Evolutionary conservation across 1,284 basidiomycete species (phyloP), one percentile per base, ranked within the genome.

Genomic region (Austropuccinia psidii): DNA sequence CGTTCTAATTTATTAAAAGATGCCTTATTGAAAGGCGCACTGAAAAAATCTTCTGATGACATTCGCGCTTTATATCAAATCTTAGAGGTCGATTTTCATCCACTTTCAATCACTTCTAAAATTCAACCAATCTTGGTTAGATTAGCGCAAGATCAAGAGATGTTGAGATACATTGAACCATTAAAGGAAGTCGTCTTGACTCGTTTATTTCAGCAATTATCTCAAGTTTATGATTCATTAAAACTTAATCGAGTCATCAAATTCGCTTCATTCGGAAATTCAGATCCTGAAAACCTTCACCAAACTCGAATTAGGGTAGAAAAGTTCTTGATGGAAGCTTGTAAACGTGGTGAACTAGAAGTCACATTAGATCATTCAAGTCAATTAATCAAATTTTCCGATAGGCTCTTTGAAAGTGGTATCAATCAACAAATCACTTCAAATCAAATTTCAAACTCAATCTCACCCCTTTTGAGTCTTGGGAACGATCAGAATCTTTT

Each of bases 81-180:
- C 70, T 87, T 99, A 78, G 93, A 97, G 83, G 89, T 90, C 74
- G 90, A 93, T 47, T 98, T 98, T 81, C 93, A 98, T 81, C 96
- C 96, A 0, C 86, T 97, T 75, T 89, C 88, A 0, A 89, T 98
- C 74, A 93, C 91, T 81, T 83, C 86, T 17, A 86, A 87, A 78
- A 89, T 94, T 65, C 88, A 91, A 15, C 93, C 94, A 15, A 85
- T 97, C 76, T 86, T 98, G 73, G 82, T 85, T 65, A 80, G 84
- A 8, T 86, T 96, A 73, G 84, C 87, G 1, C 73, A 77, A 58
- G 81, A 83, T 69, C 75, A 78, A 29, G 81, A 81, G 68, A 79
- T 82, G 7, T 85, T 70, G 80, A 86, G 89, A 0, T 98, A 98
- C 82, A 87, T 96, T 65, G 87, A 90, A 50, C 90, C 95, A 75